Percentiles rank a stretch among this genome's conserved stretches.
Evolutionary conservation across 345 rosid species (phyloP).

Genomic region (Capsella bursapastoris): DNA sequence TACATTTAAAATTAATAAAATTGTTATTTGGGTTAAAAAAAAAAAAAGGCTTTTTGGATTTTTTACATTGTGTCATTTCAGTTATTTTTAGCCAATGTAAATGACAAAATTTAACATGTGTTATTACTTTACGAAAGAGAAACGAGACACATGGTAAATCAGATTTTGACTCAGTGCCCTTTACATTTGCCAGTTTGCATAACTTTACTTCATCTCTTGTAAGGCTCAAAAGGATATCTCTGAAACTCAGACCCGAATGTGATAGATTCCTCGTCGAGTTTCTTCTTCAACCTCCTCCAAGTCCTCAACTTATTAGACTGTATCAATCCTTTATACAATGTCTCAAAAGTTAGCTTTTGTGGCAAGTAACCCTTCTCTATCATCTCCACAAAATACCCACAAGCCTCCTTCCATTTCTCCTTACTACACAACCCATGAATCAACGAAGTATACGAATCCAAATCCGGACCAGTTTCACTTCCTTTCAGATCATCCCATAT

Average conservation of each 20-base stretch:
- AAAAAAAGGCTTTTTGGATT: too few relatives aligned
- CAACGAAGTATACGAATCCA: constrained; percentile 79
- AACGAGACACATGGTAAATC: too few relatives aligned
- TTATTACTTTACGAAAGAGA: too few relatives aligned
- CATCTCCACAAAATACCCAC: constrained; percentile 84
- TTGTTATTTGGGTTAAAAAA: too few relatives aligned
- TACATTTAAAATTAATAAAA: too few relatives aligned
- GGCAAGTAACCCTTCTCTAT: constrained; percentile 89
- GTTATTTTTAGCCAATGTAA: too few relatives aligned
- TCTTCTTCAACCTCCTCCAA: constrained; percentile 92
- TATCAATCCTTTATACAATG: constrained; percentile 73
- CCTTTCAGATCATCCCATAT: constrained; percentile 76
- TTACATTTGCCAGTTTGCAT: neutral
- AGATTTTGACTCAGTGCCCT: too few relatives aligned
- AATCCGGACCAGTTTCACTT: constrained; percentile 61
- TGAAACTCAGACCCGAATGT: constrained; percentile 77
- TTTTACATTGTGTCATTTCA: too few relatives aligned
- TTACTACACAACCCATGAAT: constrained; percentile 72
- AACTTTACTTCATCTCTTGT: constrained; percentile 53
- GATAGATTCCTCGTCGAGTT: constrained; percentile 76
- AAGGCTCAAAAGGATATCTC: constrained; percentile 67
- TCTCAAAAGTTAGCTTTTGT: constrained; percentile 85
- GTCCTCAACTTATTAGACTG: constrained; percentile 88
- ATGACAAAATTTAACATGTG: too few relatives aligned
- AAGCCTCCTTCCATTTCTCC: constrained; percentile 77